These are phyloP conservation scores for Rhizophagus clarus DNA, from an alignment of 192 early-diverging fungal species.

Conservation along the genomic window DNA sequence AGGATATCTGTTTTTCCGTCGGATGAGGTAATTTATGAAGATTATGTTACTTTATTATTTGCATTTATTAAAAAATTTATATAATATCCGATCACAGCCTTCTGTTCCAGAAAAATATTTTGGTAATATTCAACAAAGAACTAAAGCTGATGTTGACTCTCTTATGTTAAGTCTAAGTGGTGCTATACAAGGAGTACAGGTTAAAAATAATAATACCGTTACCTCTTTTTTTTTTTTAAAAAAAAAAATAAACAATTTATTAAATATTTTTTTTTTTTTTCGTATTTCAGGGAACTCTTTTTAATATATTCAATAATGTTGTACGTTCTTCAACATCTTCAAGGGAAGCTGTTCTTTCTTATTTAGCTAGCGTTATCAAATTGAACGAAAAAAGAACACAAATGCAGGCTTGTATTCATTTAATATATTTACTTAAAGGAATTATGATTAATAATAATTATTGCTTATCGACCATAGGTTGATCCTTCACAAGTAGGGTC, in stretches of 20 bases:
- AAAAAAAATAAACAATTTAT: neutral
- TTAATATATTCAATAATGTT: conserved; percentile 58
- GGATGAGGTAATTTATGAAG: conserved; percentile 35
- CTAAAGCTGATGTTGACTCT: conserved; percentile 52
- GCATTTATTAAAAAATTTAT: conserved; percentile 7
- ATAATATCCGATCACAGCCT: conserved; percentile 44
- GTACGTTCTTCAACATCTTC: conserved; percentile 65
- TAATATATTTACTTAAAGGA: neutral
- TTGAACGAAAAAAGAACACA: conserved; percentile 71
- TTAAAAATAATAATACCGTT: neutral
- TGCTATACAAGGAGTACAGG: conserved; percentile 60
- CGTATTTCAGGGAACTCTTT: conserved; percentile 38
- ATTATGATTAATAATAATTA: neutral
- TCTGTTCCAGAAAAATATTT: conserved; percentile 50
- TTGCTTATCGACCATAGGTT: conserved; percentile 67
- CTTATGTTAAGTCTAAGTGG: conserved; percentile 60
- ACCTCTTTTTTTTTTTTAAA: neutral
- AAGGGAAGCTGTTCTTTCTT: conserved; percentile 63
- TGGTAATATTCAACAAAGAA: conserved; percentile 56
- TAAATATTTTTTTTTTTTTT: neutral
- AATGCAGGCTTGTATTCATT: conserved; percentile 60
- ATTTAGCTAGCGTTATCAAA: conserved; percentile 62
- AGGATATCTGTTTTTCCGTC: conserved; percentile 53
- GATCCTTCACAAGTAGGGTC: conserved; percentile 72
- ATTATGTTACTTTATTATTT: neutral